Evolutionary conservation across 768 basidiomycete genomes (phyloP).

Genomic region (Tylopilus cervinicoccineus): DNA sequence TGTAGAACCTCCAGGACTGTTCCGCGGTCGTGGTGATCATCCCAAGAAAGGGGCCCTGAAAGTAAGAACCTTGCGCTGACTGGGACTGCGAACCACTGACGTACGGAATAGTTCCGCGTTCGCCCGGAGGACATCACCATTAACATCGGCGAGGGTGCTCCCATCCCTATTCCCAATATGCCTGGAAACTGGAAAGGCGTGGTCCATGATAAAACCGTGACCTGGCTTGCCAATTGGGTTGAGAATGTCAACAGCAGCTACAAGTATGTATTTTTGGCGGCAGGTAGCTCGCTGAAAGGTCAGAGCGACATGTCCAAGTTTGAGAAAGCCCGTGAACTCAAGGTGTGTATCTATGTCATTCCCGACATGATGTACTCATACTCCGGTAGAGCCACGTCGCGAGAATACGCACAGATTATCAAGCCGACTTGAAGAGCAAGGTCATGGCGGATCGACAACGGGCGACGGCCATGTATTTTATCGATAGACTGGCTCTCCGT

Average conservation of each 20-base stretch:
- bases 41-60: conserved; percentile 96
- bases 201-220: conserved; percentile 92
- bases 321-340: conserved; percentile 94
- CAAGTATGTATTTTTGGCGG: conserved; percentile 97
- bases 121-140: conserved; percentile 93
- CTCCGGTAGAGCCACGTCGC: conserved; percentile 76
- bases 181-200: conserved; percentile 89
- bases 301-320: conserved; percentile 98
- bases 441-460: conserved; percentile 94
- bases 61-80: conserved; percentile 40
- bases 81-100: conserved; percentile 6
- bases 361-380: conserved; percentile 4
- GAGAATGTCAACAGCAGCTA: conserved; percentile 95
- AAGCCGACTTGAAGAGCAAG: conserved; percentile 77
- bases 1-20: conserved; percentile 97
- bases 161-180: conserved; percentile 83
- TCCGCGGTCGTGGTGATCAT: conserved; percentile 96
- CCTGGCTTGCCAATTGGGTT: conserved; percentile 99
- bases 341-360: conserved; percentile 45
- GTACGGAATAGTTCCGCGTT: conserved; percentile 63
- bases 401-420: conserved; percentile 87
- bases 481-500: conserved; percentile 94
- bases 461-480: conserved; percentile 99
- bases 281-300: conserved; percentile 96
- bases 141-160: conserved; percentile 79